A percentile compares a stretch with the other conserved stretches of the same genome.
Evolutionary conservation across 768 basidiomycete species (phyloP).

Genomic region (Auriculariales sp.): DNA sequence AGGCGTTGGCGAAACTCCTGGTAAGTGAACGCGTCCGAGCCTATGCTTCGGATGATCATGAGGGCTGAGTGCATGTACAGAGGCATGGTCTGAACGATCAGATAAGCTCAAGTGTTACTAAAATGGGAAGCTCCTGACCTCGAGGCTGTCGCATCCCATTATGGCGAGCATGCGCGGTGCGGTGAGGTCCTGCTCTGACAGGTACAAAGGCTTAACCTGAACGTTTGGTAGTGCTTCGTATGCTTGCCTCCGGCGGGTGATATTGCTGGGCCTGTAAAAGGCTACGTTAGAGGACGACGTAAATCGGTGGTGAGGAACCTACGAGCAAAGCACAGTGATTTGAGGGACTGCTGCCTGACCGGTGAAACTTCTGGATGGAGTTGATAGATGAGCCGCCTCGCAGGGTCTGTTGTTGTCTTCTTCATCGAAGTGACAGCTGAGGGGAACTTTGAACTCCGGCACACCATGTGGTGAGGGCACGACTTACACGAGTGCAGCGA

Average conservation of each 20-base stretch:
- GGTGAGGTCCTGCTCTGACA: constrained; percentile 49
- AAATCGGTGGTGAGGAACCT: no score
- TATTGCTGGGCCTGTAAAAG: constrained; percentile 4
- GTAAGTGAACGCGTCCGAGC: neutral
- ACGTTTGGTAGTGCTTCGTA: constrained; percentile 15
- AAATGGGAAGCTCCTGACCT: neutral
- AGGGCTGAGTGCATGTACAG: constrained; percentile 3
- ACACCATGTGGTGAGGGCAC: no score
- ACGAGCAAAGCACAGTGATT: constrained; percentile 5
- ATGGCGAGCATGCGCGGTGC: constrained; percentile 55
- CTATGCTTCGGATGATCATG: constrained; percentile 48
- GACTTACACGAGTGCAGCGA: constrained; percentile 38
- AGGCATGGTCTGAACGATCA: constrained; percentile 1
- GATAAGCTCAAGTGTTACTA: neutral
- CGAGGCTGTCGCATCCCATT: constrained; percentile 36
- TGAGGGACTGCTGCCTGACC: neutral
- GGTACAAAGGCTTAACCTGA: constrained; percentile 36
- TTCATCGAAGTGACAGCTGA: constrained; percentile 6
- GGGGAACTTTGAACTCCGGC: no score
- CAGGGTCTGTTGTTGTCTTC: constrained; percentile 4
- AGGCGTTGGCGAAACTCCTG: constrained; percentile 32
- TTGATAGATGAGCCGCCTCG: constrained; percentile 7
- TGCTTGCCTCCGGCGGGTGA: neutral
- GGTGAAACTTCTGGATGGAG: neutral
- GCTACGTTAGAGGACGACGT: neutral